These are phyloP conservation scores for Haematococcus lacustris DNA, from an alignment of 139 green algal species.

Conservation along the genomic window DNA sequence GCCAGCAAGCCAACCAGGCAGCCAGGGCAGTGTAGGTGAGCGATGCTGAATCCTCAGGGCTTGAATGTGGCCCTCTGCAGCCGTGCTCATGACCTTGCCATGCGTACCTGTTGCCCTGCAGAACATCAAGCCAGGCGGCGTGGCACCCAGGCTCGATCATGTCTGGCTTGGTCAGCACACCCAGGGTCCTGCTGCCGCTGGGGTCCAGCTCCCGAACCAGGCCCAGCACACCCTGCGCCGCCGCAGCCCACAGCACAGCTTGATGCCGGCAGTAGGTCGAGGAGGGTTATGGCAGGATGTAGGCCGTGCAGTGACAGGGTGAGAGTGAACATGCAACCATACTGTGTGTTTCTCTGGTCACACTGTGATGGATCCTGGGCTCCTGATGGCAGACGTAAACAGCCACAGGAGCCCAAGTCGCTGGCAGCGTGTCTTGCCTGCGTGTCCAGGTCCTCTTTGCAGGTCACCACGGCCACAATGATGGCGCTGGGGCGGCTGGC, in stretches of 20 bases:
- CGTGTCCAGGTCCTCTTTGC: conserved; percentile 17
- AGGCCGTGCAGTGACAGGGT: background rate
- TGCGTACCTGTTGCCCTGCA: background rate
- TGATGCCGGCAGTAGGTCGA: background rate
- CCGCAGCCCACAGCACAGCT: background rate
- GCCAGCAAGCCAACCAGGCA: no score
- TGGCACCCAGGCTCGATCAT: conserved; percentile 2
- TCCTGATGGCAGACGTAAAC: background rate
- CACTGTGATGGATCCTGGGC: background rate
- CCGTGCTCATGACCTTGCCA: no score
- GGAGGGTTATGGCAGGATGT: background rate
- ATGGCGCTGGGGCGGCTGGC: conserved; percentile 4
- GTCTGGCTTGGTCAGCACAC: conserved; percentile 19
- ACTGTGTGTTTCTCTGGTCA: background rate
- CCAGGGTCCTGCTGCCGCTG: conserved; percentile 1
- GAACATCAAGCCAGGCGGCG: background rate
- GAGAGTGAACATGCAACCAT: background rate
- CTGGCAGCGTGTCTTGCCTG: conserved; percentile 6
- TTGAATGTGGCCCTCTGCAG: no score
- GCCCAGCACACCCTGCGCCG: background rate
- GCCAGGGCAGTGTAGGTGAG: no score
- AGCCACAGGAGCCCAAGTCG: background rate
- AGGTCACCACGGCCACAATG: conserved; percentile 12
- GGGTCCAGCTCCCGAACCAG: conserved; percentile 9
- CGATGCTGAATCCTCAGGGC: no score